Base-by-base conservation (phyloP, 345 rosid species). In the Barbarea vulgaris region DNA sequence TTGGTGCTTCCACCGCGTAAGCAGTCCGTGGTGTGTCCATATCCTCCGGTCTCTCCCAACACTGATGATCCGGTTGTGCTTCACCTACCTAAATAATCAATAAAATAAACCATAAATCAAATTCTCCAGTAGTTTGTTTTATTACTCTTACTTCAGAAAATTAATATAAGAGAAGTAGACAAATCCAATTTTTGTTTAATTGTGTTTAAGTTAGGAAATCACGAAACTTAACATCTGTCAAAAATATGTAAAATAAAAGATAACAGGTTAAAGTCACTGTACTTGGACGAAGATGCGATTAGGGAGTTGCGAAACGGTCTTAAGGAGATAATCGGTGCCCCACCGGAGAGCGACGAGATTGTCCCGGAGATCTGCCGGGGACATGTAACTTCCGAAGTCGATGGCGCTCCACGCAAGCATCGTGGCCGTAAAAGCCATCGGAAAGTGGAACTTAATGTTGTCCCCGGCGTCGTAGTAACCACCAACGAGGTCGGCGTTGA, bases 401-500 rank as follows among this genome's bases (percentile, higher is more conserved):
- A 90, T 64, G 4, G 84, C 82, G 68, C 95, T 90, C 97, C 97
- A 94, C 0, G 98, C 77, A 65, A 94, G 77, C 87, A 94, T 81
- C 5, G 98, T 90, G 25, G 93, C 64, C 6, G 96, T 86, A 74
- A 94, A 94, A n/a, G 96, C 96, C 97, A 94, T 88, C 1, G 98
- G 98, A 71, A 94, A 91, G 14, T 85, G 85, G 58, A 89, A 94
- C 81, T 88, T 91, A 47, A 94, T 79, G 77, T 91, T 90, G 58
- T 94, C 98, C 2, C 97, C 98, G 4, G 98, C 98, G 63, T 94
- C 96, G 60, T 91, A 90, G 81, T 91, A 94, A 6, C 98, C 97
- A 11, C 97, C 97, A 28, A 85, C 82, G 39, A 94, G 79, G 85
- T 91, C 89, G 3, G 81, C 39, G 44, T 82, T 79, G 62, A 86